A percentile compares a stretch with the other conserved stretches of the same genome.
Conservation (phyloP, 345 rosid species). For the Aquilaria sinensis region DNA sequence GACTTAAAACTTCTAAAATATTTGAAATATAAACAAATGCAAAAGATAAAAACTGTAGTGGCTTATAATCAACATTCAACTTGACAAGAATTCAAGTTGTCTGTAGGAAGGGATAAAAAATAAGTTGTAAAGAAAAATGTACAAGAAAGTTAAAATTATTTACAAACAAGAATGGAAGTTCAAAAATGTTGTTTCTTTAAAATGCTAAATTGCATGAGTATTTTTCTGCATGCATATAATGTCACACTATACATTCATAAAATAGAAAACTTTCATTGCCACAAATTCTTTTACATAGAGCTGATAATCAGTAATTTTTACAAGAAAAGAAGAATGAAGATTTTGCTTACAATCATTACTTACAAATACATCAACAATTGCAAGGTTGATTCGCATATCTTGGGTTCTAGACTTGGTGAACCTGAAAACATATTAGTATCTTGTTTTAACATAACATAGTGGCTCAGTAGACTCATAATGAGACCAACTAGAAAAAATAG, state of each 20-base stretch:
- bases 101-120: slow-evolving; percentile 36
- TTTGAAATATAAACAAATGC: slow-evolving; percentile 64
- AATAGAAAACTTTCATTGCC: background rate
- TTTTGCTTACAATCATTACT: slow-evolving; percentile 32
- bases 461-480: no score
- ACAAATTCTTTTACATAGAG: no score
- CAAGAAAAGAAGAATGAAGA: background rate
- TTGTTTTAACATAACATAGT: background rate
- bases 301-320: background rate
- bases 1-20: slow-evolving; percentile 86
- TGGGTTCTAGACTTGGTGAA: slow-evolving; percentile 56
- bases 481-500: no score
- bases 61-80: slow-evolving; percentile 77
- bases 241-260: background rate
- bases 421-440: slow-evolving; percentile 35
- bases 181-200: no score
- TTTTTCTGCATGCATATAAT: background rate
- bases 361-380: slow-evolving; percentile 84
- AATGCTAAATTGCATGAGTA: background rate
- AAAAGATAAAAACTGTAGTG: slow-evolving; percentile 90
- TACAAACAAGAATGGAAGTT: background rate
- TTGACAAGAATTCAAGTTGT: slow-evolving; percentile 74
- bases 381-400: slow-evolving; percentile 76
- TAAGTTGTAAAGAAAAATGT: slow-evolving; percentile 4
- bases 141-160: background rate